Conservation (phyloP, 2,329 filamentous ascomycete species). For the Sodiomyces alkalinus region DNA sequence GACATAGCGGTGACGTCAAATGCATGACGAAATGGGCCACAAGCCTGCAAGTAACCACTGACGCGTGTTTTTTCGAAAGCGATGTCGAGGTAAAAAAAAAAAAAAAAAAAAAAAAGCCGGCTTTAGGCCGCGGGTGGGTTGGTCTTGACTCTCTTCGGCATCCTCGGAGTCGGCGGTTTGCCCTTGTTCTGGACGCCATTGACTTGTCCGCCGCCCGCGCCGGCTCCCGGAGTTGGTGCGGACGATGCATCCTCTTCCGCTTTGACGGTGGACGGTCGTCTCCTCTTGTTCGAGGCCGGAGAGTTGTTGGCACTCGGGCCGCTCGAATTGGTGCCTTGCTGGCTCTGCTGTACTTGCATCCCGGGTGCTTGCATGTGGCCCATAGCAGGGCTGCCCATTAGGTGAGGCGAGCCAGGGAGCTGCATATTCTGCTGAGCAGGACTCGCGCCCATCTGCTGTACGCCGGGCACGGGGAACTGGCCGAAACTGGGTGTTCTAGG, state of each 20-base stretch:
- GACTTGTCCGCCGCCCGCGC: slow-evolving; percentile 25
- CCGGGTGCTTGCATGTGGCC: slow-evolving; percentile 48
- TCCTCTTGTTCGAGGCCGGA: slow-evolving; percentile 43
- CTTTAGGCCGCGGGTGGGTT: slow-evolving; percentile 18
- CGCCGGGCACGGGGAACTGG: slow-evolving; percentile 28
- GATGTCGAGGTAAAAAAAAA: no score
- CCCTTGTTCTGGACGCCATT: slow-evolving; percentile 34
- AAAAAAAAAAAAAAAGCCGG: no score
- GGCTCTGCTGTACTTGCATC: slow-evolving; percentile 53
- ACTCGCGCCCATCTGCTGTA: slow-evolving; percentile 33
- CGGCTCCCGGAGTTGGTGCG: slow-evolving; percentile 30
- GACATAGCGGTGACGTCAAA: slow-evolving; percentile 1
- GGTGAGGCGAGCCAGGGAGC: slow-evolving; percentile 45
- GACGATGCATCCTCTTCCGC: slow-evolving; percentile 36
- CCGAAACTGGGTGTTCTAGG: slow-evolving; percentile 39
- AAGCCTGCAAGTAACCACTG: no score
- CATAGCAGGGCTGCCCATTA: slow-evolving; percentile 43
- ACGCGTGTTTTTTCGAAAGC: no score
- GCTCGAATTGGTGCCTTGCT: slow-evolving; percentile 51
- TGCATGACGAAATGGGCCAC: not conserved
- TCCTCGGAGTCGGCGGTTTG: slow-evolving; percentile 41
- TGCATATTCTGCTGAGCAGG: slow-evolving; percentile 44
- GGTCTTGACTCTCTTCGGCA: slow-evolving; percentile 37
- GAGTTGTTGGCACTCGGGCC: slow-evolving; percentile 54
- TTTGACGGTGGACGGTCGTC: slow-evolving; percentile 42